phyloP scores from a whole-genome alignment of 768 basidiomycete species.

The Collybia sp. region DNA sequence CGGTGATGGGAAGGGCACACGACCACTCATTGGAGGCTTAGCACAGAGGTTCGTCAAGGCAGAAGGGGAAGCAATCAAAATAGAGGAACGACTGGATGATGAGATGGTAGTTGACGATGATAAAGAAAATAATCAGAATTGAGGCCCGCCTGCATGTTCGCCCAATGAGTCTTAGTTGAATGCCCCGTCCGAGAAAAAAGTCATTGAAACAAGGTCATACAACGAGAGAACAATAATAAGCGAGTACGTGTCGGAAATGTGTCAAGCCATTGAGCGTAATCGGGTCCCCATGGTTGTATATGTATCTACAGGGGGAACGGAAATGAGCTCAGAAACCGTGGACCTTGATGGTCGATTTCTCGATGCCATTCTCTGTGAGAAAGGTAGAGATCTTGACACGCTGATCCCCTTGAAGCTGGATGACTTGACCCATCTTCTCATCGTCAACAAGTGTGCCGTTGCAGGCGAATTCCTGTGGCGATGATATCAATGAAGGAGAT shows the following conservation, averaged over 20 bases:
- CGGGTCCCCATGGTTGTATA: not conserved
- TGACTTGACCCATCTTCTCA: conserved; percentile 93
- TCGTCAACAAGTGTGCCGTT: conserved; percentile 97
- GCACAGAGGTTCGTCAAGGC: conserved; percentile 62
- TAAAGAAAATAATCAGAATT: conserved; percentile 38
- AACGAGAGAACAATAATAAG: too few species aligned
- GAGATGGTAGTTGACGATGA: conserved; percentile 53
- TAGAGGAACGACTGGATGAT: conserved; percentile 27
- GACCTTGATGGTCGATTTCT: conserved; percentile 74
- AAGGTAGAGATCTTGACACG: conserved; percentile 86
- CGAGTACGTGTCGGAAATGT: too few species aligned
- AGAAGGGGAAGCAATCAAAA: conserved; percentile 22
- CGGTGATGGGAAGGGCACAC: conserved; percentile 18
- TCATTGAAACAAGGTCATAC: not conserved
- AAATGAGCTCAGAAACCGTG: conserved; percentile 69
- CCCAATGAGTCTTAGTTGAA: not conserved
- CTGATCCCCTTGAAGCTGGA: conserved; percentile 99
- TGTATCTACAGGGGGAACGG: not conserved
- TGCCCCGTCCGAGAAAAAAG: too few species aligned
- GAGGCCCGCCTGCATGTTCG: conserved; percentile 16
- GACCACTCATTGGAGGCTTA: conserved; percentile 52
- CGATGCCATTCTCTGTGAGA: conserved; percentile 79
- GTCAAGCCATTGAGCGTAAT: too few species aligned
- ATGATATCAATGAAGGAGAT: conserved; percentile 2
- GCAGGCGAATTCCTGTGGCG: conserved; percentile 87